Conservation (phyloP, 2,329 filamentous ascomycete genomes). For the Nannizziopsis barbatae region DNA sequence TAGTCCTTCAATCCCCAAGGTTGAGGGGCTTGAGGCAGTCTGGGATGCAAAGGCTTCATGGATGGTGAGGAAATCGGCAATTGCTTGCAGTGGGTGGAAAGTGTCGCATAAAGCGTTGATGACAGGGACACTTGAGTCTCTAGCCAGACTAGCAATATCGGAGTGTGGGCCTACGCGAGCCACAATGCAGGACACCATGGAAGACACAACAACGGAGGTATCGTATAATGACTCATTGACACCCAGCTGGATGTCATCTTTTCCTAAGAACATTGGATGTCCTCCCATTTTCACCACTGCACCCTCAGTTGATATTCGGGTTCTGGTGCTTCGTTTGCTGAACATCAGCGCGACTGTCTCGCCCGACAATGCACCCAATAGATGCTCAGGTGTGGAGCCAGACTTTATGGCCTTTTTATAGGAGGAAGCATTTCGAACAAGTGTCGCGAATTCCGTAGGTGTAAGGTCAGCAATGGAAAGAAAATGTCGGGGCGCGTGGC, state of each 20-base stretch:
- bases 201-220: constrained; percentile 85
- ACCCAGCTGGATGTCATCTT: constrained; percentile 90
- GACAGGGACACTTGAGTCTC: constrained; percentile 64
- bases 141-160: constrained; percentile 60
- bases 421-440: constrained; percentile 69
- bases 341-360: constrained; percentile 92
- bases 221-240: constrained; percentile 92
- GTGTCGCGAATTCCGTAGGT: constrained; percentile 62
- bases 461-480: constrained; percentile 83
- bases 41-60: constrained; percentile 59
- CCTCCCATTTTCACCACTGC: constrained; percentile 82
- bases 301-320: constrained; percentile 83
- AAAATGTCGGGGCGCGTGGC: constrained; percentile 61
- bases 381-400: constrained; percentile 46
- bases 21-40: constrained; percentile 21
- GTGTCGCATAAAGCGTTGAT: constrained; percentile 82
- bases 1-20: constrained; percentile 63
- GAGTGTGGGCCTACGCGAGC: constrained; percentile 66
- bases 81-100: constrained; percentile 86
- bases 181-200: constrained; percentile 75
- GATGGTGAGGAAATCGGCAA: constrained; percentile 89
- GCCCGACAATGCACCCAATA: constrained; percentile 55
- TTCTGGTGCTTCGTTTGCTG: constrained; percentile 88
- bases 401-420: constrained; percentile 71
- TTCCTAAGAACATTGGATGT: constrained; percentile 91